These are phyloP conservation scores for Lasiodiplodia theobromae DNA, from an alignment of 2,329 filamentous ascomycete species.

Conservation along the genomic window DNA sequence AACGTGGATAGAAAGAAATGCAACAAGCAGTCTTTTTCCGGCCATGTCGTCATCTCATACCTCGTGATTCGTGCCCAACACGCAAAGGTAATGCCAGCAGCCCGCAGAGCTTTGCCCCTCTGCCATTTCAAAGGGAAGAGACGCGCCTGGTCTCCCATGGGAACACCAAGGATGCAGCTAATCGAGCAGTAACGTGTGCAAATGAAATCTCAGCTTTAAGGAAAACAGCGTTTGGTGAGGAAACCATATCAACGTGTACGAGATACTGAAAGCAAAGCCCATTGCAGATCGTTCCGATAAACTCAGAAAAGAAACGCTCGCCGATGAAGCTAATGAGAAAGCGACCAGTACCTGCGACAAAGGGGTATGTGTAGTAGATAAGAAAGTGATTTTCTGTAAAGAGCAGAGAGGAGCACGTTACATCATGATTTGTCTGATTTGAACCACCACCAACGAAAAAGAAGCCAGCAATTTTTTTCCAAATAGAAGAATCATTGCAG, in stretches of 20 bases:
- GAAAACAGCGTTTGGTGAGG: constrained; percentile 17
- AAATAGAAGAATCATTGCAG: constrained; percentile 29
- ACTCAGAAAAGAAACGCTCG: constrained; percentile 29
- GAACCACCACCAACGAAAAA: constrained; percentile 28
- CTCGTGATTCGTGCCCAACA: constrained; percentile 14
- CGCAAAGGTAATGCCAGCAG: constrained; percentile 9
- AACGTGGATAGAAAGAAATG: constrained; percentile 2
- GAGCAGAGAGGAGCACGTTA: constrained; percentile 29
- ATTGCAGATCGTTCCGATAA: constrained; percentile 23
- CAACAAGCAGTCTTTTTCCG: constrained; percentile 13
- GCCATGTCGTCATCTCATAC: constrained; percentile 24
- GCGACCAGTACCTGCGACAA: constrained; percentile 27
- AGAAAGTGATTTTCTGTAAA: constrained; percentile 30
- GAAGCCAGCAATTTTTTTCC: constrained; percentile 28
- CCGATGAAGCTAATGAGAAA: constrained; percentile 27
- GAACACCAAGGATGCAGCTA: constrained; percentile 11
- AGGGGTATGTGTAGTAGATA: constrained; percentile 30
- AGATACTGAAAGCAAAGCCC: constrained; percentile 24
- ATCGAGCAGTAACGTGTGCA: constrained; percentile 16
- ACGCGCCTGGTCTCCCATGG: constrained; percentile 6
- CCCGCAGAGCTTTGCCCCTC: constrained; percentile 2
- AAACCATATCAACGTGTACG: constrained; percentile 25
- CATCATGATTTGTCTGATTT: constrained; percentile 30
- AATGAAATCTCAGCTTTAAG: constrained; percentile 21
- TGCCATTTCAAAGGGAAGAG: constrained; percentile 4